Conservation (phyloP, 805 yeast genomes). For the Wickerhamia fluorescens region DNA sequence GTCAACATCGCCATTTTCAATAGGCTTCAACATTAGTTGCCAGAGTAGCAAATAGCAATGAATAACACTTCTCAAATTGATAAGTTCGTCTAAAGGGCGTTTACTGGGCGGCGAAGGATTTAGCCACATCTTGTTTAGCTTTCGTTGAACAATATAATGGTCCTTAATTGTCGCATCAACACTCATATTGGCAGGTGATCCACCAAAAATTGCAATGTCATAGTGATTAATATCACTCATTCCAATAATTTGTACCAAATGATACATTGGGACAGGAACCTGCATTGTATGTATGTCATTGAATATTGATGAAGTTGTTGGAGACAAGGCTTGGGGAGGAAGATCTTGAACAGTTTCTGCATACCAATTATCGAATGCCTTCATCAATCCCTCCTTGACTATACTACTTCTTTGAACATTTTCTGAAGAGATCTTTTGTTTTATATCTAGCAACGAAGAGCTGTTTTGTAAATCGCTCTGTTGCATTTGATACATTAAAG, state of each 20-base stretch:
- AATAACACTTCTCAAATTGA: slow-evolving; percentile 28
- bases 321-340: slow-evolving; percentile 5
- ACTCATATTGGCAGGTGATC: slow-evolving; percentile 75
- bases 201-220: slow-evolving; percentile 73
- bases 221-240: slow-evolving; percentile 61
- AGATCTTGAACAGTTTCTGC: slow-evolving; percentile 33
- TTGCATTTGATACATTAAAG: slow-evolving; percentile 66
- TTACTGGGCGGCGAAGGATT: slow-evolving; percentile 38
- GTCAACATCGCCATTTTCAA: slow-evolving; percentile 10
- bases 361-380: slow-evolving; percentile 67
- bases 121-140: slow-evolving; percentile 28
- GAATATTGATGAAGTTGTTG: slow-evolving; percentile 7
- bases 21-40: slow-evolving; percentile 29
- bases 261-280: slow-evolving; percentile 48
- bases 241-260: slow-evolving; percentile 61
- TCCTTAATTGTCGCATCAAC: slow-evolving; percentile 33
- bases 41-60: slow-evolving; percentile 35
- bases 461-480: slow-evolving; percentile 59
- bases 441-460: slow-evolving; percentile 27
- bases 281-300: slow-evolving; percentile 8
- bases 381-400: slow-evolving; percentile 68
- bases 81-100: slow-evolving; percentile 17
- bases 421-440: too few relatives aligned
- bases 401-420: slow-evolving; percentile 28
- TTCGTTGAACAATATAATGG: slow-evolving; percentile 24